Percentiles rank a stretch among this genome's conserved stretches.
These are phyloP conservation scores for Zygotorulaspora sp. DNA, from an alignment of 805 yeast species.

Conservation along the genomic window DNA sequence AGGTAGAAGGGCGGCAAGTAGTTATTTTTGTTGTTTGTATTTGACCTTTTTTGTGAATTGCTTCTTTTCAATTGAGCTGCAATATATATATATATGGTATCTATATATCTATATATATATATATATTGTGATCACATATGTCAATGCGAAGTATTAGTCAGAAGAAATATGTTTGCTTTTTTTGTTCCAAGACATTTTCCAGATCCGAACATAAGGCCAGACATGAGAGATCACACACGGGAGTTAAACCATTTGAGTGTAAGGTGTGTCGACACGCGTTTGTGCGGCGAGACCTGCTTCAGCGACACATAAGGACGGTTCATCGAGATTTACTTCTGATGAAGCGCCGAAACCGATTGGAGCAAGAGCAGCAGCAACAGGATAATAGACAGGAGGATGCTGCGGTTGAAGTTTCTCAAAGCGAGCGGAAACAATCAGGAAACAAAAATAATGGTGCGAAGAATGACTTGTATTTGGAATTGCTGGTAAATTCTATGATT, in stretches of 20 bases:
- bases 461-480: constrained; percentile 12
- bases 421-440: no score
- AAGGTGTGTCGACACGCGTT: constrained; percentile 63
- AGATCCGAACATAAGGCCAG: constrained; percentile 73
- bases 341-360: constrained; percentile 28
- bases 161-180: constrained; percentile 70
- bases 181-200: constrained; percentile 76
- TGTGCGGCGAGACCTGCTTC: constrained; percentile 72
- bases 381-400: no score
- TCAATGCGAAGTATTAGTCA: constrained; percentile 49
- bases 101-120: no score
- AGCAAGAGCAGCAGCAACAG: neutral
- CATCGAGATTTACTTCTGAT: constrained; percentile 42
- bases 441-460: neutral
- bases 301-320: constrained; percentile 74
- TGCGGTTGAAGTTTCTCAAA: no score
- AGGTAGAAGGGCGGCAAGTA: no score
- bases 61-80: no score
- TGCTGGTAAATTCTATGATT: constrained; percentile 21
- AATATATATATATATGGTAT: no score
- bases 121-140: no score
- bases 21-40: no score
- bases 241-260: constrained; percentile 76
- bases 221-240: constrained; percentile 76
- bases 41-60: no score